Evolutionary conservation across 2,329 filamentous ascomycete genomes (phyloP), one percentile per base, ranked within the genome.

Genomic region (Coniochaeta ligniaria): DNA sequence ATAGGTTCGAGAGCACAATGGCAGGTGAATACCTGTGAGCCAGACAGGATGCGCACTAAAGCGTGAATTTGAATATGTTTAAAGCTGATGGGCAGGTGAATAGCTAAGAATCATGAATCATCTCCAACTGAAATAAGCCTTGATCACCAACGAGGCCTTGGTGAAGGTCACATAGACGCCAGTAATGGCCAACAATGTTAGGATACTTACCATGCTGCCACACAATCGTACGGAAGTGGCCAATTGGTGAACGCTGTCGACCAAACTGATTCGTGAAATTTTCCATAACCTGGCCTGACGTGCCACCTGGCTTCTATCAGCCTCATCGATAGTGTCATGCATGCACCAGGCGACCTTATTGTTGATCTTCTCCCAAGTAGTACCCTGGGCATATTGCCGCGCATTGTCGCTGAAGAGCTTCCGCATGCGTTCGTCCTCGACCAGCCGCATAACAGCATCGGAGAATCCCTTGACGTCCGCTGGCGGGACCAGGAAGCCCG

Each of bases 361-460:
- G 73, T 88, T 88, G 71, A 90, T 88, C 73, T 83, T 87, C 61
- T 89, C 85, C 88, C 87, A 90, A 0, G 85, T 90, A 2, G 83
- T 86, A 57, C 85, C 78, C 62, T 82, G 82, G 0, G 86, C 87
- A 63, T 85, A 81, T 22, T 70, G 68, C 59, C 86, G 78, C 1
- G 84, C 81, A 9, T 77, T 74, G 0, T 62, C 60, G 2, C 75
- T 73, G 74, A 89, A 81, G 1, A 64, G 68, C 6, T 66, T 58
- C 8, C 84, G 77, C 17, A 83, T 70, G 0, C 64, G 60, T 0
- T 69, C 55, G 62, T 88, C 77, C 2, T 67, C 71, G 0, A 79
- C 77, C 0, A 90, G 73, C 60, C 77, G 67, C 43, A 80, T 67
- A 0, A 86, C 80, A 65, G 79, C 78, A 17, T 74, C 68, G 20